Base-by-base conservation (phyloP, 2,329 filamentous ascomycete genomes). In the Akanthomyces muscarius region DNA sequence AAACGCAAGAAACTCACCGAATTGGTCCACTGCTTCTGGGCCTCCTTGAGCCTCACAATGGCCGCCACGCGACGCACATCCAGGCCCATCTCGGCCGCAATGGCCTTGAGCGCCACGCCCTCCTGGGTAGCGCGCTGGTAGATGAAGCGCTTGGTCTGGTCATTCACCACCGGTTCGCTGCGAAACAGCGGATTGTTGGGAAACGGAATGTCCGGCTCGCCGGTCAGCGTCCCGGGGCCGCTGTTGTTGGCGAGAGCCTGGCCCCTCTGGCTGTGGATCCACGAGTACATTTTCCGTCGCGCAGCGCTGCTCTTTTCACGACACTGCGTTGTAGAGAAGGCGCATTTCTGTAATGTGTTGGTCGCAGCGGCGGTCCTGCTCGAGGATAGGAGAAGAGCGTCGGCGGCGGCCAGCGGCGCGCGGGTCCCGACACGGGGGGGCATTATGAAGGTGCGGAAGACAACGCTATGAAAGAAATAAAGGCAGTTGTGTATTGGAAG, bases 41-140 rank as follows among this genome's bases (percentile, higher is more conserved):
- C 81, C 74, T 92, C 87, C 79, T 94, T 94, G 70, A 97, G 79
- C 70, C 93, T 82, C 64, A 96, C 89, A 23, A 96, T 90, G 25
- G 93, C 93, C 33, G 88, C 92, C 21, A 97, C 89, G 69, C 93
- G 84, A 71, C 90, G 86, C 76, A 96, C 89, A 71, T 95, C 92
- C 28, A 97, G 85, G 33, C 87, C 86, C 69, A 90, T 83, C 70
- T 91, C 84, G 1, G 89, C 89, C 71, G 91, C 93, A 23, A 96
- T 90, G 50, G 84, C 84, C 70, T 91, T 88, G 66, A 97, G 80
- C 63, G 89, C 86, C 73, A 88, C 81, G 64, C 88, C 88, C 16
- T 85, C 74, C n/a, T 76, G 72, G 65, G 86, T 86, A 16, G 96
- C 86, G 68, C 85, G 83, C 5, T 80, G 71, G 79, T 90, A 95